Evolutionary conservation across 345 rosid species (phyloP).

Genomic region (Syzygium aromaticum): DNA sequence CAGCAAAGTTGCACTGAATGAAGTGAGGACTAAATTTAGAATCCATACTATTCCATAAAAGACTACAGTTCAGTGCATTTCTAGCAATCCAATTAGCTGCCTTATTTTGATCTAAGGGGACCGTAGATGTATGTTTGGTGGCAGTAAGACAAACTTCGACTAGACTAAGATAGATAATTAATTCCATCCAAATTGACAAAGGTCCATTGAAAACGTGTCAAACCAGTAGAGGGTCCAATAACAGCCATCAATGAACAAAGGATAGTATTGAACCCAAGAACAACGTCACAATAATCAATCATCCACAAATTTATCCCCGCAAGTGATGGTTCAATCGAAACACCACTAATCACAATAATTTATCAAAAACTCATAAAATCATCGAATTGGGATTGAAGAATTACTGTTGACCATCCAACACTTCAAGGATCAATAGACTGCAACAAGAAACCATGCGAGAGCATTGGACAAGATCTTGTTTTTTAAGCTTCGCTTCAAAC

Average conservation of each 20-base stretch:
- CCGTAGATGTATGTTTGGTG: background rate
- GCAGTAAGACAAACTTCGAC: background rate
- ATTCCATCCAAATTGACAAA: background rate
- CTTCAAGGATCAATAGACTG: too few species aligned
- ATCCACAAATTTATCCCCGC: background rate
- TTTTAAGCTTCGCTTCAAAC: too few species aligned
- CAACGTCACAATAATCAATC: background rate
- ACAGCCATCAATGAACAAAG: too few species aligned
- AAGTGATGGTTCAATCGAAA: background rate
- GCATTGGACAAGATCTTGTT: too few species aligned
- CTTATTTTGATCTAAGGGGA: background rate
- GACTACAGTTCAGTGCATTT: background rate
- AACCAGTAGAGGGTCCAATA: background rate
- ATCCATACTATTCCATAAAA: background rate
- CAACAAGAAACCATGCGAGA: too few species aligned
- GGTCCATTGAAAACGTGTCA: background rate
- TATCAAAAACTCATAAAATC: background rate
- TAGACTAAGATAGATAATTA: background rate
- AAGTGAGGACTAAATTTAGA: background rate
- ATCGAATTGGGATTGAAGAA: background rate
- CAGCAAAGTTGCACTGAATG: background rate
- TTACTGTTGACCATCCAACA: background rate
- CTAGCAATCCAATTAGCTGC: background rate
- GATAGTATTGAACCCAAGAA: too few species aligned
- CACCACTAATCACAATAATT: background rate